Evolutionary conservation across 2,329 filamentous ascomycete species (phyloP).

Genomic region (Penicillium sclerotigenum): DNA sequence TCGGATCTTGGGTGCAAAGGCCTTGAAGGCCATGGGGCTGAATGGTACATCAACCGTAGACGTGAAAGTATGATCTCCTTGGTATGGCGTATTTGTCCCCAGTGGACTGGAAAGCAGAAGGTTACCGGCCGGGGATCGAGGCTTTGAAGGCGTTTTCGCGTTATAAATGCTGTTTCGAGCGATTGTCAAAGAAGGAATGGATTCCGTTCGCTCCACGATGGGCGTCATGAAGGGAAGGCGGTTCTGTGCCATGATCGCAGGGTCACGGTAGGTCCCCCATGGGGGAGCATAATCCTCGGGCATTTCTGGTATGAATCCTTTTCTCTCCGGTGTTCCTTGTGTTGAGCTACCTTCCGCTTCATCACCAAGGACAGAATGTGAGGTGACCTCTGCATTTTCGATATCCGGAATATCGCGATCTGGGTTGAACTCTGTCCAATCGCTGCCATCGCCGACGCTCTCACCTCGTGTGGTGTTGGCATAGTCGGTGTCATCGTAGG

Average conservation of each 20-base stretch:
- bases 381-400: conserved; percentile 18
- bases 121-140: conserved; percentile 31
- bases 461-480: conserved; percentile 46
- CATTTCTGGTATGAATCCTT: conserved; percentile 59
- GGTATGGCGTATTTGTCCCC: conserved; percentile 59
- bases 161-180: conserved; percentile 58
- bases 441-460: conserved; percentile 58
- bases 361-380: conserved; percentile 22
- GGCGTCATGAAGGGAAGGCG: conserved; percentile 97
- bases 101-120: conserved; percentile 68
- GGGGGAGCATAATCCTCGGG: conserved; percentile 84
- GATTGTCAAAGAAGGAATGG: conserved; percentile 61
- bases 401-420: conserved; percentile 64
- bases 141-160: conserved; percentile 75
- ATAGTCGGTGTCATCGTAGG: conserved; percentile 45
- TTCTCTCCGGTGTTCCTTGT: conserved; percentile 38
- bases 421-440: conserved; percentile 85
- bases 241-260: conserved; percentile 77
- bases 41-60: conserved; percentile 36
- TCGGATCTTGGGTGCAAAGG: conserved; percentile 23
- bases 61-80: conserved; percentile 41
- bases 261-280: conserved; percentile 75
- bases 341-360: conserved; percentile 32
- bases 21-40: conserved; percentile 40
- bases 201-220: conserved; percentile 93